Conservation (phyloP, 208 protist species). For the Trypanosoma melophagium region DNA sequence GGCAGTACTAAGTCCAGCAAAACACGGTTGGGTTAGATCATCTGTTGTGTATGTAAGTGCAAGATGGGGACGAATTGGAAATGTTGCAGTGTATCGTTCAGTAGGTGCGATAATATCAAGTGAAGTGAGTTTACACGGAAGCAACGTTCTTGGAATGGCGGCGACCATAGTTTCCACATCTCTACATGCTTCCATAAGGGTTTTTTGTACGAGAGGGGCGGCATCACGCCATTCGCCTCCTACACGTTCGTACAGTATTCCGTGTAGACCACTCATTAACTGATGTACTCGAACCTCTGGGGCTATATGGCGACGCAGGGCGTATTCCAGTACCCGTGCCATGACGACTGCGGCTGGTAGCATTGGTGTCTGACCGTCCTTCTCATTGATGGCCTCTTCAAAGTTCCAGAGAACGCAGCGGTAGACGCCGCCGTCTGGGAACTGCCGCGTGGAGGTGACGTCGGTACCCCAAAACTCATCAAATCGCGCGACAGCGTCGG, state of each 20-base stretch:
- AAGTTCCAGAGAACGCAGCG: slow-evolving; percentile 81
- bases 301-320: slow-evolving; percentile 53
- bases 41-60: slow-evolving; percentile 74
- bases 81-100: slow-evolving; percentile 71
- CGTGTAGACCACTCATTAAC: slow-evolving; percentile 65
- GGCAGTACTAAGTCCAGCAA: slow-evolving; percentile 54
- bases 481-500: slow-evolving; percentile 66
- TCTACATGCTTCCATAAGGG: slow-evolving; percentile 57
- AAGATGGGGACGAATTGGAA: slow-evolving; percentile 76
- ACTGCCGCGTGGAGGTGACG: slow-evolving; percentile 79
- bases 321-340: slow-evolving; percentile 58
- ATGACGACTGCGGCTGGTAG: slow-evolving; percentile 59
- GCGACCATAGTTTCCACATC: slow-evolving; percentile 64
- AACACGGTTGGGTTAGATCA: slow-evolving; percentile 40
- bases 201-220: slow-evolving; percentile 52
- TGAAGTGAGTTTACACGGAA: slow-evolving; percentile 76
- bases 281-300: slow-evolving; percentile 36
- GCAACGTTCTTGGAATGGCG: slow-evolving; percentile 45
- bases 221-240: slow-evolving; percentile 79
- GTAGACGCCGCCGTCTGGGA: slow-evolving; percentile 84
- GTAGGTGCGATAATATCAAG: slow-evolving; percentile 76
- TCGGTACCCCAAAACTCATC: slow-evolving; percentile 77
- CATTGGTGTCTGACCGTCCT: slow-evolving; percentile 53
- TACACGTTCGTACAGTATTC: slow-evolving; percentile 59
- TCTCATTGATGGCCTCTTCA: slow-evolving; percentile 46